Conservation (phyloP, 2,329 filamentous ascomycete genomes). For the Laburnicola sp. region DNA sequence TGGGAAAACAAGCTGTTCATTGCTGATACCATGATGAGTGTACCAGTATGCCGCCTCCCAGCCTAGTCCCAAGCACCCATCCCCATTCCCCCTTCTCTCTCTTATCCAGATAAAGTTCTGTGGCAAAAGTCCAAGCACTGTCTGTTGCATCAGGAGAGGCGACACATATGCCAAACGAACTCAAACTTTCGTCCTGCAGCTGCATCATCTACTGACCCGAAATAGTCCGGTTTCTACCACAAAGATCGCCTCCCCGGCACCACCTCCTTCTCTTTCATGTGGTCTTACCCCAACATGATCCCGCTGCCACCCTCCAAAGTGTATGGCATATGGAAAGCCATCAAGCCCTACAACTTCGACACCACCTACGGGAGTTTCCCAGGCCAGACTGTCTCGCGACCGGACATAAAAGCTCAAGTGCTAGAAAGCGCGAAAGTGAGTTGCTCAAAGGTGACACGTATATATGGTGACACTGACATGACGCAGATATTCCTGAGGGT, state of each 20-base stretch:
- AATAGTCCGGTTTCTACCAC: conserved; percentile 41
- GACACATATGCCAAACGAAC: conserved; percentile 7
- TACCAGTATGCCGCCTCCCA: conserved; percentile 53
- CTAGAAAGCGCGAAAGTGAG: conserved; percentile 69
- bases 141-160: no score
- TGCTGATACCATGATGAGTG: conserved; percentile 76
- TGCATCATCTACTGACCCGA: background rate
- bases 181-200: background rate
- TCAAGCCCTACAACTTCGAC: conserved; percentile 64
- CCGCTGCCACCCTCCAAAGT: conserved; percentile 68
- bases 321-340: conserved; percentile 67
- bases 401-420: conserved; percentile 64
- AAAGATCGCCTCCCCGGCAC: conserved; percentile 50
- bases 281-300: conserved; percentile 63
- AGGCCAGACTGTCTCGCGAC: conserved; percentile 62
- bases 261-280: conserved; percentile 69
- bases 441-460: background rate
- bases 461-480: background rate
- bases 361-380: conserved; percentile 70
- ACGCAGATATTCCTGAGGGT: conserved; percentile 61
- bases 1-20: conserved; percentile 64
- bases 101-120: background rate
- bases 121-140: no score
- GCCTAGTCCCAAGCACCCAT: background rate
- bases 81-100: background rate